These are phyloP conservation scores for Nemophila menziesii DNA, from an alignment of 257 asterid species.

Conservation along the genomic window DNA sequence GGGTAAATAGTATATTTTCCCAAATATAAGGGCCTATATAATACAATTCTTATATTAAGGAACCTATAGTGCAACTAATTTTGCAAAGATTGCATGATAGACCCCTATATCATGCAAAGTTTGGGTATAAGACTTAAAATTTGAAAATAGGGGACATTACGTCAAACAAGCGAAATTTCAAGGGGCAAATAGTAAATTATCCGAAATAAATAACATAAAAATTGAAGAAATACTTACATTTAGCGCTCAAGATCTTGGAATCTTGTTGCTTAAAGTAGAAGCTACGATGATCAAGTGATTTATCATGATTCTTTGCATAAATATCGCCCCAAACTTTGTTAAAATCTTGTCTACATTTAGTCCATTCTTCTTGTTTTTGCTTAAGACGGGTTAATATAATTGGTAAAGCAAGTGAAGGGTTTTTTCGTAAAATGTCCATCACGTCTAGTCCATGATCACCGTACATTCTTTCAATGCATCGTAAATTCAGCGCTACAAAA, in stretches of 20 bases:
- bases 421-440: conserved; percentile 29
- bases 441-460: conserved; percentile 39
- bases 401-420: conserved; percentile 23
- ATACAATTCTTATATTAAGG: too few relatives aligned
- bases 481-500: conserved; percentile 22
- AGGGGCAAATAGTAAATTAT: background rate
- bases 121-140: too few relatives aligned
- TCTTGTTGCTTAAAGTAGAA: conserved; percentile 68
- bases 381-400: conserved; percentile 30
- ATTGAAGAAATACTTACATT: conserved; percentile 20
- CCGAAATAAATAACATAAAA: background rate
- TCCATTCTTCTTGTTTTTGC: conserved; percentile 40
- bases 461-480: conserved; percentile 41
- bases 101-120: too few relatives aligned
- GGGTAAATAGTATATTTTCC: too few relatives aligned
- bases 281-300: conserved; percentile 59
- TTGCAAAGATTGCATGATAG: too few relatives aligned
- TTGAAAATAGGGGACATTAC: too few relatives aligned
- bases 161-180: background rate
- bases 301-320: conserved; percentile 55
- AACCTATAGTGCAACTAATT: too few relatives aligned
- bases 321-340: conserved; percentile 62
- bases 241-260: conserved; percentile 52
- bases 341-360: conserved; percentile 46
- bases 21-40: too few relatives aligned